Conservation (phyloP, 352 stramenopile genomes). For the Pythium inflatum region DNA sequence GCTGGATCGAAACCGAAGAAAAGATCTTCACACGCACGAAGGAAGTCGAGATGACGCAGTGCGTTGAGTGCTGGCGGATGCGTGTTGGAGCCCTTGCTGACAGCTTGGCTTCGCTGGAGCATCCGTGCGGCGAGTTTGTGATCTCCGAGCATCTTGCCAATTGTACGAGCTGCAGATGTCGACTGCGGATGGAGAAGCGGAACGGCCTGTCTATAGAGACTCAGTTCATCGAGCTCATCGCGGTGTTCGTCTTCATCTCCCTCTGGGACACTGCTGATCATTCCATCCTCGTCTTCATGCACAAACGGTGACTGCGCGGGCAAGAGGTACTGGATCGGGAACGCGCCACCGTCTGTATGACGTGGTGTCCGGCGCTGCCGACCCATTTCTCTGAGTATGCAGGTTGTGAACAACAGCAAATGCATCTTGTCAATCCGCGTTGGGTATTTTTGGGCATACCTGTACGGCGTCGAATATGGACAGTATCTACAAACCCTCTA, state of each 20-base stretch:
- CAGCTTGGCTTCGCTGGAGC: constrained; percentile 43
- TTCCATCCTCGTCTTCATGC: background rate
- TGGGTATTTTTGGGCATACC: too few relatives aligned
- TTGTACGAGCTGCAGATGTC: constrained; percentile 57
- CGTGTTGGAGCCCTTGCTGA: background rate
- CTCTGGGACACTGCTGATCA: background rate
- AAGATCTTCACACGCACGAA: constrained; percentile 53
- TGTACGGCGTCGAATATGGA: too few relatives aligned
- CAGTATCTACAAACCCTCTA: constrained; percentile 8
- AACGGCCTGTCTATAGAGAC: constrained; percentile 58
- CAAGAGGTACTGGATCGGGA: constrained; percentile 25
- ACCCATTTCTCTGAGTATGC: constrained; percentile 3
- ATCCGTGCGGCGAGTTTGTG: constrained; percentile 57
- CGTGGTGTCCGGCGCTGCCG: constrained; percentile 2
- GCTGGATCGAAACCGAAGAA: constrained; percentile 51
- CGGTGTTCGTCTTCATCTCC: background rate
- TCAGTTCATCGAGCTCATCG: constrained; percentile 28
- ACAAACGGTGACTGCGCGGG: background rate
- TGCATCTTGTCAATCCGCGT: too few relatives aligned
- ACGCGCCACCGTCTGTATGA: background rate
- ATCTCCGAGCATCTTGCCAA: constrained; percentile 54
- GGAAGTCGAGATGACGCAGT: constrained; percentile 39
- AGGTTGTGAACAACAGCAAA: background rate
- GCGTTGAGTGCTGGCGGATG: background rate
- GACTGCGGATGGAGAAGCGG: constrained; percentile 66